Evolutionary conservation across 2,329 filamentous ascomycete genomes (phyloP).

Genomic region (Diaporthe sp.): DNA sequence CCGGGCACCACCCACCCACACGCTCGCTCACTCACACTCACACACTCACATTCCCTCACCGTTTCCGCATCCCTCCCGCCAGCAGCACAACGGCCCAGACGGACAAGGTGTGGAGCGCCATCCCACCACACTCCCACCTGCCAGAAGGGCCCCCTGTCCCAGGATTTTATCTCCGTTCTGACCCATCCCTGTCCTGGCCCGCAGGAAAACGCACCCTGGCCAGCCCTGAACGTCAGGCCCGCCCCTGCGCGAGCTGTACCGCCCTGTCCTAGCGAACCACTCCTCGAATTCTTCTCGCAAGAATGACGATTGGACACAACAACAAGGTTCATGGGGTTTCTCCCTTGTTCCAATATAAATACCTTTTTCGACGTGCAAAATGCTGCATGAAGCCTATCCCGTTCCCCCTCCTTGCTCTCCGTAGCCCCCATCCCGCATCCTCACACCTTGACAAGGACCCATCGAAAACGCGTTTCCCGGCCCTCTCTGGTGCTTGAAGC

Average conservation of each 20-base stretch:
- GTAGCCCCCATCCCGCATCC: constrained; percentile 17
- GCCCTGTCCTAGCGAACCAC: constrained; percentile 34
- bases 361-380: constrained; percentile 34
- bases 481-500: constrained; percentile 37
- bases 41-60: constrained; percentile 18
- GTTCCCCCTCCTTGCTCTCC: constrained; percentile 34
- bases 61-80: constrained; percentile 31
- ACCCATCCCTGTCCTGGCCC: constrained; percentile 33
- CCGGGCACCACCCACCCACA: neutral
- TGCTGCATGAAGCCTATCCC: constrained; percentile 36
- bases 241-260: constrained; percentile 31
- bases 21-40: neutral
- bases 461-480: constrained; percentile 32
- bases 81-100: constrained; percentile 20
- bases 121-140: constrained; percentile 35
- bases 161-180: constrained; percentile 32
- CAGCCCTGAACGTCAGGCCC: constrained; percentile 32
- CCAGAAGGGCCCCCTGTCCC: constrained; percentile 32
- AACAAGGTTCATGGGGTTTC: constrained; percentile 36
- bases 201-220: constrained; percentile 19
- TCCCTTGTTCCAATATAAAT: constrained; percentile 35
- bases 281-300: constrained; percentile 29
- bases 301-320: constrained; percentile 35
- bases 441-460: constrained; percentile 22
- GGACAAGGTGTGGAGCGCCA: constrained; percentile 30